phyloP scores from a whole-genome alignment of 2,329 filamentous ascomycete species.

The Xylariales sp. region DNA sequence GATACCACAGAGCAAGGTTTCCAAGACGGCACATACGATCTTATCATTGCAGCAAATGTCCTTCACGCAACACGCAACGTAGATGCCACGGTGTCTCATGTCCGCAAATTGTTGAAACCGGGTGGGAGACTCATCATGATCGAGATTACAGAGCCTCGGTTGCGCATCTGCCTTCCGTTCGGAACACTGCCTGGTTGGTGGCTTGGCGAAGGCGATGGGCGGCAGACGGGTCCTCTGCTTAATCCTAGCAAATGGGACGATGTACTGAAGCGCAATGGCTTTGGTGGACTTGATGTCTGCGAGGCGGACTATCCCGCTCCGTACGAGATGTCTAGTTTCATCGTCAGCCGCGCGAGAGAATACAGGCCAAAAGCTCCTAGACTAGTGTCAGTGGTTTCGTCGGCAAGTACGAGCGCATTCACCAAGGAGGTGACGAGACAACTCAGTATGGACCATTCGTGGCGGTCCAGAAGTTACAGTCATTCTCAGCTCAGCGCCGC shows the following conservation, averaged over 20 bases:
- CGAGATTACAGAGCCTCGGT: slow-evolving; percentile 1
- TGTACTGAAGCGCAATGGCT: background rate
- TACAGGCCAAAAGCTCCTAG: too few species aligned
- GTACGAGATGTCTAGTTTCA: background rate
- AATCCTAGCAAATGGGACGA: background rate
- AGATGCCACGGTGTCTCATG: slow-evolving; percentile 10
- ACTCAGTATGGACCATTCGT: too few species aligned
- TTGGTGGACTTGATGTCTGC: background rate
- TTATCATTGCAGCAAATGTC: slow-evolving; percentile 4
- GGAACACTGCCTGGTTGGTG: slow-evolving; percentile 7
- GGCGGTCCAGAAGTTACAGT: too few species aligned
- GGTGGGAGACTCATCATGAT: slow-evolving; percentile 10
- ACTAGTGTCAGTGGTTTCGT: too few species aligned
- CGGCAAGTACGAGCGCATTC: too few species aligned
- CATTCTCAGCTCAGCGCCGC: too few species aligned
- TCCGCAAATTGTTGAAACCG: slow-evolving; percentile 11
- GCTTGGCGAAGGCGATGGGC: slow-evolving; percentile 2
- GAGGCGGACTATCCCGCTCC: background rate
- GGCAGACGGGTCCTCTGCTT: background rate
- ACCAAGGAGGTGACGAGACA: too few species aligned
- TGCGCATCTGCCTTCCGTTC: background rate
- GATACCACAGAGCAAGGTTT: background rate
- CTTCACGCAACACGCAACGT: slow-evolving; percentile 14
- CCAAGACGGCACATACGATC: background rate
- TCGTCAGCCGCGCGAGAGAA: background rate